phyloP scores from a whole-genome alignment of 169 alveolate species.

The Eimeria maxima region DNA sequence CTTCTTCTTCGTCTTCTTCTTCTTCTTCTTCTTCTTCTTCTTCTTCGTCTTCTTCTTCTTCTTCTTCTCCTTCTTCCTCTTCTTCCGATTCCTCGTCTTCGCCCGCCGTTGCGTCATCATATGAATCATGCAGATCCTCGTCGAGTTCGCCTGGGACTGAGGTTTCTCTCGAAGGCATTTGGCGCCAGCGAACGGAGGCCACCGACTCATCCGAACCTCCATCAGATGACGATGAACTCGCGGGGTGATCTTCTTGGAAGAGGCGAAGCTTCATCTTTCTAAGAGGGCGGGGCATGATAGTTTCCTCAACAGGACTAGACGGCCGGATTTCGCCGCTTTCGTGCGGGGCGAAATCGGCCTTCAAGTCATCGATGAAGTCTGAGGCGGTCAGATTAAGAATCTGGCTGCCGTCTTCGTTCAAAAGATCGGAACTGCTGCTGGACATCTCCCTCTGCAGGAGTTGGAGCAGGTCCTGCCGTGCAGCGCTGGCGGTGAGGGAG shows the following conservation, averaged over 20 bases:
- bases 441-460: slow-evolving; percentile 28
- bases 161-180: slow-evolving; percentile 50
- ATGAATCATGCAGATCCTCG: background rate
- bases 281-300: slow-evolving; percentile 53
- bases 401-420: background rate
- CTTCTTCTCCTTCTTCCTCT: slow-evolving; percentile 16
- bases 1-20: background rate
- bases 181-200: background rate
- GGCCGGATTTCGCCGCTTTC: background rate
- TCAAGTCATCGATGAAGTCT: slow-evolving; percentile 31
- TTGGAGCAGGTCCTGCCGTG: slow-evolving; percentile 16
- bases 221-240: background rate
- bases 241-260: background rate
- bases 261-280: background rate
- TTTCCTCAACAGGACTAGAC: background rate
- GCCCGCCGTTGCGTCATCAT: background rate
- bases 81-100: background rate
- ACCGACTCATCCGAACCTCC: background rate
- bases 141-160: slow-evolving; percentile 55
- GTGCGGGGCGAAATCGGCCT: slow-evolving; percentile 23
- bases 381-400: slow-evolving; percentile 42
- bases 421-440: background rate
- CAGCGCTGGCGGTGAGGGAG: slow-evolving; percentile 9
- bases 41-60: slow-evolving; percentile 21
- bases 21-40: background rate